Evolutionary conservation across 441 rosid species (phyloP), one percentile per base, ranked within the genome.

Genomic region (Gossypium lobatum): DNA sequence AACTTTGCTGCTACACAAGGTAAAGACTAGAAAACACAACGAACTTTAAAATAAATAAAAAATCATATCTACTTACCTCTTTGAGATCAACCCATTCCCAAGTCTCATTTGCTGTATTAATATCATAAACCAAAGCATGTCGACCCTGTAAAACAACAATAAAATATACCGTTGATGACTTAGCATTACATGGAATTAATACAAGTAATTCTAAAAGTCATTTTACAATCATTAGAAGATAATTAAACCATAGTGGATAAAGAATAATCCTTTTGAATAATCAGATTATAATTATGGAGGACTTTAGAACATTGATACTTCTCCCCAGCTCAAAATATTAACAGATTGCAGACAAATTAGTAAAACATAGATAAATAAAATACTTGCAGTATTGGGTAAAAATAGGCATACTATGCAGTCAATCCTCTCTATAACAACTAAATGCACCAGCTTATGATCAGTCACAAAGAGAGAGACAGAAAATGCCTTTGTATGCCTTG

Each of bases 41-140:
- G 26, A 11, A 57, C 17, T 42, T 46, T 59, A 74, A 13, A 64
- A 60, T 69, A 76, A 65, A 23, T 3, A 39, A 31, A 39, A 75
- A 57, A 61, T 31, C 23, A 20, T 18, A 8, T 55, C 28, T 28
- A 21, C 25, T 77, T 83, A 95, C 98, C 86, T 91, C 98, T 76
- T 89, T 89, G 72, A 95, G 92, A 81, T 95, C 85, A 72, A 91
- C 97, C 97, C 93, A 91, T 76, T 95, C 97, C 97, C 92, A 91
- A 8, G 98, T 87, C 78, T 88, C 96, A 75, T 82, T 86, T 68
- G 77, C 75, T 2, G 91, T 79, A 76, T 82, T 70, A 28, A 86
- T 86, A 81, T 91, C 98, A 83, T 93, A 95, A 68, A 89, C 94
- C 81, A 95, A 80, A 63, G 92, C 89, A 86, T 95, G 97, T 11